Evolutionary conservation across 495 filamentous ascomycete genomes (phyloP).

Genomic region (Penicillium ochrochloron): DNA sequence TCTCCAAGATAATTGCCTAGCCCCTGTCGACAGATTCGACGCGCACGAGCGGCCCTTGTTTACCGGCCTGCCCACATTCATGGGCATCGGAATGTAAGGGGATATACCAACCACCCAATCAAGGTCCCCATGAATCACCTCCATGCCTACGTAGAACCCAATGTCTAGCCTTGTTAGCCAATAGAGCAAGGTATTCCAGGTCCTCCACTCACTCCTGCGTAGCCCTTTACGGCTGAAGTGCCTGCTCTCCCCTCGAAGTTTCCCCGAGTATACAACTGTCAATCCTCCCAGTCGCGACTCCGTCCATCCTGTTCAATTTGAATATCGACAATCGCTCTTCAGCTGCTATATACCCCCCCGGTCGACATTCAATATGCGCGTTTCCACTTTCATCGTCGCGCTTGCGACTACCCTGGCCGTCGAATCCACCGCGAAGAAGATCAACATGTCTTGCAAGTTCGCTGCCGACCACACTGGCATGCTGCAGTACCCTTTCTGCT

Average conservation of each 20-base stretch:
- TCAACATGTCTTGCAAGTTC: conserved; percentile 42
- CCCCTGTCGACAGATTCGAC: conserved; percentile 2
- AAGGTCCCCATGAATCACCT: conserved; percentile 3
- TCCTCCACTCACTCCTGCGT: conserved; percentile 16
- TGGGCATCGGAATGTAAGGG: conserved; percentile 32
- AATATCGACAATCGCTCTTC: background rate
- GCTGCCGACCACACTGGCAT: conserved; percentile 41
- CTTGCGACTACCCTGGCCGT: conserved; percentile 30
- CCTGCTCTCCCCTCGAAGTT: conserved; percentile 6
- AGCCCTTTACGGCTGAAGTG: conserved; percentile 12
- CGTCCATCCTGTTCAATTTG: background rate
- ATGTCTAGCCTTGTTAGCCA: conserved; percentile 12
- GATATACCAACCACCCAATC: conserved; percentile 27
- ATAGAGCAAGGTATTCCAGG: conserved; percentile 26
- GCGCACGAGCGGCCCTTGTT: conserved; percentile 23
- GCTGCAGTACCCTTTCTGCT: conserved; percentile 46
- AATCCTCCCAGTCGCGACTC: background rate
- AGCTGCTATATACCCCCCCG: background rate
- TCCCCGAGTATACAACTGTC: conserved; percentile 17
- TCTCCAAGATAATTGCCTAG: background rate
- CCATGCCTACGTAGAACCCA: conserved; percentile 18
- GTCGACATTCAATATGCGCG: conserved; percentile 34
- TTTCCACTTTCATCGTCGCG: conserved; percentile 30
- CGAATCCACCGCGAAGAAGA: conserved; percentile 24
- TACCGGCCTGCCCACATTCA: conserved; percentile 30